Base-by-base conservation (phyloP, 2,329 filamentous ascomycete species). In the Gnomoniopsis sp. region DNA sequence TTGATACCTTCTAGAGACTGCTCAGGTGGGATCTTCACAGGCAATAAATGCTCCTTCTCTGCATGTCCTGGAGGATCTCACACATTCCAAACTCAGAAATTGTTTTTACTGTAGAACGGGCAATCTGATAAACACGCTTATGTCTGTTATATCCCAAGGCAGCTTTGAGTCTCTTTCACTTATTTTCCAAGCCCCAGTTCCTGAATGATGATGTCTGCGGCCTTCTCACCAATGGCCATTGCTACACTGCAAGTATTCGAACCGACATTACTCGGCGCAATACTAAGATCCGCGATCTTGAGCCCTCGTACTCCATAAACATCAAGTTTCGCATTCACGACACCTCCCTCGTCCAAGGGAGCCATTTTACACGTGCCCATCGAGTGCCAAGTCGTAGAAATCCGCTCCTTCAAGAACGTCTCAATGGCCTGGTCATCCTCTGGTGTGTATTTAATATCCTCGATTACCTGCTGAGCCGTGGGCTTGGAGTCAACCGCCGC, bases 401-500 rank as follows among this genome's bases (percentile, higher is more conserved):
- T 60, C 6, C 71, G 72, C 26, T 69, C 63, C 0, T 75, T 69
- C 23, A 79, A 33, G 62, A 65, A 75, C 15, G 77, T 65, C 62
- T 79, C 75, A 34, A 84, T 76, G 0, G 74, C 73, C 23, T 72
- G 69, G 55, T 82, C 74, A 44, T 82, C 81, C n/a, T 80, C 78
- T 1, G 70, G 63, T 6, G 74, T 71, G 63, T 84, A 83, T 55
- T 74, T 68, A 47, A 85, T 74, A 60, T 80, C 72, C 34, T 63
- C 59, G 1, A 71, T 36, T n/a, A n/a, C n/a, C n/a, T n/a, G n/a
- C n/a, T n/a, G n/a, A n/a, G n/a, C n/a, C n/a, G n/a, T n/a, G n/a
- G n/a, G n/a, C n/a, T n/a, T n/a, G n/a, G n/a, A n/a, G n/a, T n/a
- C n/a, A n/a, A n/a, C n/a, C n/a, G n/a, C n/a, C n/a, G 55, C 41